phyloP scores from a whole-genome alignment of 805 yeast species.

The Cyberlindnera saturnus region DNA sequence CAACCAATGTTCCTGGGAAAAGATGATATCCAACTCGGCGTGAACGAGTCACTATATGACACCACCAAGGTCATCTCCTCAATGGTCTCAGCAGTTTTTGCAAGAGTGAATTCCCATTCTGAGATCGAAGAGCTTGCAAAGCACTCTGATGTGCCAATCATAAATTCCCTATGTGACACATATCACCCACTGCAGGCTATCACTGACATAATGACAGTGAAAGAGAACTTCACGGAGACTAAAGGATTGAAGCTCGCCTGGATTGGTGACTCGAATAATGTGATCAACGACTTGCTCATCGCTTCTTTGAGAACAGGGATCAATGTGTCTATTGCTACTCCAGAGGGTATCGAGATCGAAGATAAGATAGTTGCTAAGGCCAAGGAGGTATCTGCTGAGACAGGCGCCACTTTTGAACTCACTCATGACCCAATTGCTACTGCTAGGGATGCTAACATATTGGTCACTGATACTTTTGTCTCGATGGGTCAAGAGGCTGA shows the following conservation, averaged over 20 bases:
- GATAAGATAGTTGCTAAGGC: constrained; percentile 50
- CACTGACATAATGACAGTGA: constrained; percentile 81
- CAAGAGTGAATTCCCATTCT: constrained; percentile 83
- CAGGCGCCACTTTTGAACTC: constrained; percentile 47
- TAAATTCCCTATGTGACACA: constrained; percentile 87
- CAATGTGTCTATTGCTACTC: constrained; percentile 78
- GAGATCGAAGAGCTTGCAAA: constrained; percentile 75
- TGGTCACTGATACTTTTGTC: constrained; percentile 95
- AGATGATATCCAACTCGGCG: constrained; percentile 95
- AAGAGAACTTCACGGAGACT: constrained; percentile 60
- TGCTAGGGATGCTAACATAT: constrained; percentile 63
- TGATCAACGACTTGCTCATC: constrained; percentile 85
- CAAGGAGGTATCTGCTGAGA: constrained; percentile 40
- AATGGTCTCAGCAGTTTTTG: constrained; percentile 95
- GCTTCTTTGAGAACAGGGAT: constrained; percentile 86
- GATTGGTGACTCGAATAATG: constrained; percentile 97
- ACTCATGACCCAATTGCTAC: constrained; percentile 75
- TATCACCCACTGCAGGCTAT: constrained; percentile 96
- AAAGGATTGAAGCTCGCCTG: constrained; percentile 75
- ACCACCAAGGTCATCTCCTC: constrained; percentile 86
- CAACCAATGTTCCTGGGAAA: constrained; percentile 95
- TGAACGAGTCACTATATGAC: constrained; percentile 86
- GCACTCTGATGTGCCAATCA: constrained; percentile 83
- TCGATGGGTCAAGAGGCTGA: constrained; percentile 97
- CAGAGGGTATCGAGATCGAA: constrained; percentile 64